Evolutionary conservation across 2,329 filamentous ascomycete species (phyloP).

Genomic region (Botrytis porri): DNA sequence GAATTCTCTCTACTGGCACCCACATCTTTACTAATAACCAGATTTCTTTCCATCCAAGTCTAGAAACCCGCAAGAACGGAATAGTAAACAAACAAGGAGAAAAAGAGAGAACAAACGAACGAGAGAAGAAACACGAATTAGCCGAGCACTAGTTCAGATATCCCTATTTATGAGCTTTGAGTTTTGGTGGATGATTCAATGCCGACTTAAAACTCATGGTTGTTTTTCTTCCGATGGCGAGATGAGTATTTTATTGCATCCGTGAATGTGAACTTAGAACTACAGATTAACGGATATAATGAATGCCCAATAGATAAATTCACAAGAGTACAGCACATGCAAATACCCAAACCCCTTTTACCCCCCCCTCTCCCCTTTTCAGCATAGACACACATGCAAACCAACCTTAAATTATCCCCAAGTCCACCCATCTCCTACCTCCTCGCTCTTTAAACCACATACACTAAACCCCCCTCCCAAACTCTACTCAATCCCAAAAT

Average conservation of each 20-base stretch:
- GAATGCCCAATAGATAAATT: too few relatives aligned
- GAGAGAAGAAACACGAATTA: neutral
- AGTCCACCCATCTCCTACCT: neutral
- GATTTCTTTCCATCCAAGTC: neutral
- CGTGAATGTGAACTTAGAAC: neutral
- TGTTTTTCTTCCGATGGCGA: neutral
- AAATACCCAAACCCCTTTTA: neutral
- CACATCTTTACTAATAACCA: neutral
- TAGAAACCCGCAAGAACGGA: fast-evolving
- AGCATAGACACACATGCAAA: neutral
- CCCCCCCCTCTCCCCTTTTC: neutral
- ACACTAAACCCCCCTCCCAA: neutral
- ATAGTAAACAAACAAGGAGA: neutral
- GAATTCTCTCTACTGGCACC: neutral
- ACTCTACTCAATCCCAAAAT: neutral
- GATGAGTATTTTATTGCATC: fast-evolving
- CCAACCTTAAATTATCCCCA: neutral
- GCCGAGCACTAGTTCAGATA: neutral
- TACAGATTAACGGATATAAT: neutral
- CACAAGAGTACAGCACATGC: too few relatives aligned
- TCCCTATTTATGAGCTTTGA: neutral
- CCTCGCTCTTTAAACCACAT: neutral
- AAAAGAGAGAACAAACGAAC: neutral
- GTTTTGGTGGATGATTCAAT: neutral
- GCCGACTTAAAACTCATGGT: neutral